These are phyloP conservation scores for Nakataea oryzae DNA, from an alignment of 2,329 filamentous ascomycete species.

Conservation along the genomic window DNA sequence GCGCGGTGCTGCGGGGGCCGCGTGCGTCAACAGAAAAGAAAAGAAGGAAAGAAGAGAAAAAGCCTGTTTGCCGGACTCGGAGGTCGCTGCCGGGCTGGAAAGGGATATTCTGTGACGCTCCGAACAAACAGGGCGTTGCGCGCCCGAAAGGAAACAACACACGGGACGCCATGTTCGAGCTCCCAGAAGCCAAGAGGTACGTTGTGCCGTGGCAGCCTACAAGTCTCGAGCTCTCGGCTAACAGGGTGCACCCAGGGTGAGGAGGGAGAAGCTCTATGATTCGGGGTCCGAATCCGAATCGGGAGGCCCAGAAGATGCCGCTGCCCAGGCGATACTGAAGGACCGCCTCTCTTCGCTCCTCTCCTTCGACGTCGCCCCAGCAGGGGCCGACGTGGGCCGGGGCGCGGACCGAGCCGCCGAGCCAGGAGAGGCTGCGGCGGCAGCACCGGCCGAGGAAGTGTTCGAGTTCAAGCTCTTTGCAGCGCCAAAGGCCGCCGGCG, in stretches of 20 bases:
- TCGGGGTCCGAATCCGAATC: constrained; percentile 20
- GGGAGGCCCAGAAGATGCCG: constrained; percentile 14
- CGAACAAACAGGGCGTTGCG: no score
- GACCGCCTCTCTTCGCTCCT: constrained; percentile 34
- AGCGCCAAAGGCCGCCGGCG: constrained; percentile 15
- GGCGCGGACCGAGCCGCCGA: constrained; percentile 15
- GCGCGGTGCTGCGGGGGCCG: no score
- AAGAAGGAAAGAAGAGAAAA: no score
- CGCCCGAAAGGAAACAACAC: no score
- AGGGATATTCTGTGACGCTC: neutral
- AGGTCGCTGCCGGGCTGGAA: neutral
- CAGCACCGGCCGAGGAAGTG: constrained; percentile 25
- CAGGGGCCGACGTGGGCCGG: constrained; percentile 8
- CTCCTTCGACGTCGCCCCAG: constrained; percentile 22
- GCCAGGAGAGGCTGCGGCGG: constrained; percentile 11
- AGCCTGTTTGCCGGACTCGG: neutral
- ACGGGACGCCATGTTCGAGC: constrained; percentile 36
- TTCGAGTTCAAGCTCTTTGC: constrained; percentile 52
- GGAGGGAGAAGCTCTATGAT: constrained; percentile 40
- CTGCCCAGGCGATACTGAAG: constrained; percentile 23
- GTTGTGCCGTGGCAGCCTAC: constrained; percentile 8
- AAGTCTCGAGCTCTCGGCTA: constrained; percentile 1
- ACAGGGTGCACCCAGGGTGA: constrained; percentile 29
- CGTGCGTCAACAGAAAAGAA: neutral
- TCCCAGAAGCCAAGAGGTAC: constrained; percentile 42